Percentiles rank a stretch among this genome's conserved stretches.
Conservation (phyloP, 2,329 filamentous ascomycete genomes). For the Hypomyces perniciosus region DNA sequence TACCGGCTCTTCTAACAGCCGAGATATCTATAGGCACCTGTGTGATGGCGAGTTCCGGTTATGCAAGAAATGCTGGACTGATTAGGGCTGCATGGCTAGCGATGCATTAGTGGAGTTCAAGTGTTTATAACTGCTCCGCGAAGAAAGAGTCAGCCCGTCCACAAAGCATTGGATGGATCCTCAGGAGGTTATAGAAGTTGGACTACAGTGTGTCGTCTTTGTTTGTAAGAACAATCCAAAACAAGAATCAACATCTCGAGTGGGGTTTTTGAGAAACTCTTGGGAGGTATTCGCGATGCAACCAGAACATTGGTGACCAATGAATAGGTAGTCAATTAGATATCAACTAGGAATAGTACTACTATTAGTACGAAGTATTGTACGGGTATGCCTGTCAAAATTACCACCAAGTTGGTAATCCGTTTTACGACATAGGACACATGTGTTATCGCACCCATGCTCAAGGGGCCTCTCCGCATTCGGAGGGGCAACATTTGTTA, state of each 20-base stretch:
- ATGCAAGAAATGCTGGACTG: neutral
- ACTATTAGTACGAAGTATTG: neutral
- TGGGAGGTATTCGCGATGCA: no score
- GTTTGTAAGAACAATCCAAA: no score
- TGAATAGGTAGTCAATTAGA: no score
- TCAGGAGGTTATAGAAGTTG: no score
- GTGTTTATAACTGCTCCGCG: no score
- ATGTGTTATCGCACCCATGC: neutral
- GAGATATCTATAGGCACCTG: neutral
- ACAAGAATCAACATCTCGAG: no score
- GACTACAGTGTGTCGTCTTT: no score
- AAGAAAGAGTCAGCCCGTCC: no score
- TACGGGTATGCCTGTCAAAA: neutral
- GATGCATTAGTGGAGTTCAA: neutral
- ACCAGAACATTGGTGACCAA: no score
- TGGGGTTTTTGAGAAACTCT: no score
- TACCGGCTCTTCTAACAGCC: neutral
- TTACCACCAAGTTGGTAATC: slow-evolving; percentile 11
- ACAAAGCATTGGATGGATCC: no score
- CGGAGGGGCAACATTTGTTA: slow-evolving; percentile 8
- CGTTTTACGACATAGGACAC: neutral
- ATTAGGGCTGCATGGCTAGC: neutral
- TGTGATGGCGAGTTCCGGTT: neutral
- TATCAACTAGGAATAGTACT: neutral
- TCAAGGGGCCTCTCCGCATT: slow-evolving; percentile 9